Percentiles rank a stretch among this genome's conserved stretches.
phyloP scores from a whole-genome alignment of 441 rosid species.

The Euphorbia celastroides region DNA sequence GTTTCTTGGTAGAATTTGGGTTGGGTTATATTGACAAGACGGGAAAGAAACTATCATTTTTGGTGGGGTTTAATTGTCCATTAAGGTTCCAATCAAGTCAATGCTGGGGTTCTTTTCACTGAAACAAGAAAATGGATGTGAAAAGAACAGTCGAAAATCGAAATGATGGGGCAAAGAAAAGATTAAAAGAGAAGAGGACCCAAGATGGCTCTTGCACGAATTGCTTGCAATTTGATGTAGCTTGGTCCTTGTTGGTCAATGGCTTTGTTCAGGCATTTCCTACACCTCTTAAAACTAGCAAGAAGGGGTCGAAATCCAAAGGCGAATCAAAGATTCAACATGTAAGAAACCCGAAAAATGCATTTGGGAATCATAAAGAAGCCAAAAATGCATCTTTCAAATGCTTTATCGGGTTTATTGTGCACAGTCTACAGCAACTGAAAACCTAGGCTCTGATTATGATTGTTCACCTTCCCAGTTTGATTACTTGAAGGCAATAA shows the following conservation, averaged over 20 bases:
- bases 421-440: constrained; percentile 39
- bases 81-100: constrained; percentile 57
- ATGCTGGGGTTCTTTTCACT: constrained; percentile 47
- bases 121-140: constrained; percentile 32
- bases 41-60: too few relatives aligned
- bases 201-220: constrained; percentile 58
- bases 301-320: constrained; percentile 39
- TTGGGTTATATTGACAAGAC: background rate
- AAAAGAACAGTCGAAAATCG: background rate
- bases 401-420: constrained; percentile 57
- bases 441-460: constrained; percentile 24
- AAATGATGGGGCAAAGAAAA: constrained; percentile 30
- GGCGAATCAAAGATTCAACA: constrained; percentile 16
- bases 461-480: constrained; percentile 26
- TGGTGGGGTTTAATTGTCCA: constrained; percentile 25
- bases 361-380: constrained; percentile 26
- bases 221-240: constrained; percentile 72
- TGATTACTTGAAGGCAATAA: constrained; percentile 47
- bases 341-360: constrained; percentile 27
- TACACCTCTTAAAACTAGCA: constrained; percentile 49
- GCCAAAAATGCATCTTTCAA: constrained; percentile 46
- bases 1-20: constrained; percentile 11
- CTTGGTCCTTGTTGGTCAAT: constrained; percentile 71
- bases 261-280: constrained; percentile 70
- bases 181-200: constrained; percentile 33